phyloP scores from a whole-genome alignment of 1,139 yeast genomes.

The Dujonia santamariae region DNA sequence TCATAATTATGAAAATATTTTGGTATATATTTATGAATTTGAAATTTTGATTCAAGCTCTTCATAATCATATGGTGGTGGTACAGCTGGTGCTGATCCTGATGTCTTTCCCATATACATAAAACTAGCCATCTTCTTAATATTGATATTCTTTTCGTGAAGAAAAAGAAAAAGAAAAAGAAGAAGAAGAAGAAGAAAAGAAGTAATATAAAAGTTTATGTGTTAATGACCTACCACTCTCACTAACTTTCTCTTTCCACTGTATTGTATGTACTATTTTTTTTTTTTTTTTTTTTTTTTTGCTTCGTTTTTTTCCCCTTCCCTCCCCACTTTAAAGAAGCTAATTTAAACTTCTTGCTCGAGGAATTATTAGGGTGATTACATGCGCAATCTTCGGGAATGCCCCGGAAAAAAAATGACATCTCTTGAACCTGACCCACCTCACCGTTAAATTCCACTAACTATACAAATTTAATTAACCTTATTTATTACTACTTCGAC shows the following conservation, averaged over 20 bases:
- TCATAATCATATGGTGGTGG: conserved; percentile 29
- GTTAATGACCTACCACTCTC: too few species aligned
- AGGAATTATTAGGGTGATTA: too few species aligned
- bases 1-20: conserved; percentile 38
- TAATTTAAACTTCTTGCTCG: conserved; percentile 6
- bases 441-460: too few species aligned
- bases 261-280: neutral
- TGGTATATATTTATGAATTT: conserved; percentile 41
- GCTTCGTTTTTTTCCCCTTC: neutral
- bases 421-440: too few species aligned
- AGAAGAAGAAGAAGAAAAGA: too few species aligned
- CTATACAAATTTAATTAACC: too few species aligned
- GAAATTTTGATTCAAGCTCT: conserved; percentile 31
- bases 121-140: neutral
- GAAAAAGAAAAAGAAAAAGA: neutral
- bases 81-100: too few species aligned
- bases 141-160: neutral
- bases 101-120: too few species aligned
- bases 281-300: conserved; percentile 2
- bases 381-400: too few species aligned
- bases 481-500: too few species aligned
- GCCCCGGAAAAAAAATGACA: too few species aligned
- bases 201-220: too few species aligned
- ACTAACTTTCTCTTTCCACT: neutral
- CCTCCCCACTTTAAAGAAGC: neutral